Evolutionary conservation across 2,329 filamentous ascomycete species (phyloP), one percentile per base, ranked within the genome.

Genomic region (Ambrosiella cleistominuta): DNA sequence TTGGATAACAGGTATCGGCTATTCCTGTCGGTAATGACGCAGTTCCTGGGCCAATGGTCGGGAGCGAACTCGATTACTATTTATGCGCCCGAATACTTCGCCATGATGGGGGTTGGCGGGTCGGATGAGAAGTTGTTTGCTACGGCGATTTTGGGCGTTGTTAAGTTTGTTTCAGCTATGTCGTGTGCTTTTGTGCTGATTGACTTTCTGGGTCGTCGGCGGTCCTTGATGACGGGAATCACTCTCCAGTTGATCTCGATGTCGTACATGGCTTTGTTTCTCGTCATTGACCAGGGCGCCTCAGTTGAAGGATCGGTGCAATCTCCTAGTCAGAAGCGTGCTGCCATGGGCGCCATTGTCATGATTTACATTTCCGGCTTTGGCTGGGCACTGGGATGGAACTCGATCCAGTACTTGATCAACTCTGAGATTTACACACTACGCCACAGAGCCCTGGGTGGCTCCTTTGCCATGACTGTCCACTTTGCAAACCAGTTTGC

Each of bases 401-500:
- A 88, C 70, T 79, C 75, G 0, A 85, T 87, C 74, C 85, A 88
- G 69, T 90, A 89, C 66, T 75, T 90, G 3, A 77, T 90, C 58
- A 88, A 85, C 12, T 83, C 84, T 1, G 86, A 90, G 66, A 75
- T 90, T 61, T 90, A 87, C 71, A 85, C 86, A 0, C 75, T 89
- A 8, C 78, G 85, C 2, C 81, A 90, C 54, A 79, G 86, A 58
- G 84, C 85, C 3, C 70, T 88, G 8, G 80, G 82, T 17, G 85
- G 83, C 0, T 85, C 80, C 0, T 75, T 85, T 65, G 80, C 83
- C 52, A 89, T 89, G 86, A 85, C 81, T 0, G 76, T 88, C 60
- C 85, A 90, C 68, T 89, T 89, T 66, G 82, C 78, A 61, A 87
- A 87, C 68, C 84, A 88, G 68, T 89, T 87, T 66, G 86, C 85